Base-by-base conservation (phyloP, 805 yeast species). In the Diddensiella caesifluorescens region DNA sequence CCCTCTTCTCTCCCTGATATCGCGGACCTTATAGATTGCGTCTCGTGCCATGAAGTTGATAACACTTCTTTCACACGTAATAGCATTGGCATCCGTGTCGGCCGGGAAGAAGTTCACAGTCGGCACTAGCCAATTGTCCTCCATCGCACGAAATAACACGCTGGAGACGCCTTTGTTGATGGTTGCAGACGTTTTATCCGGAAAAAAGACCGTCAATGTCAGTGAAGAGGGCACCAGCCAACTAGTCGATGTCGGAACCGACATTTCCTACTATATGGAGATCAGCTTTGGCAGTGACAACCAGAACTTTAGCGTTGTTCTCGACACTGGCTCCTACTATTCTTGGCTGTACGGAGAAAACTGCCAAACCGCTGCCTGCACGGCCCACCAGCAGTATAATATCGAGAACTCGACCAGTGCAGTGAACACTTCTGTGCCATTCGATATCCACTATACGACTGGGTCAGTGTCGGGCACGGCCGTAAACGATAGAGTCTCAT, bases 311-410 rank as follows among this genome's bases (percentile, higher is more conserved):
- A 74, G 75, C 4, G 60, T 80, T 29, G 65, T 80, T 15, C 60
- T 80, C 13, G 86, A 80, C 57, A 80, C 86, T 0, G 85, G 83
- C 4, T 75, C 82, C 21, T 77, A 79, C 13, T 72, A 77, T 44
- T 55, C 77, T 2, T 80, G 86, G 86, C 67, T 80, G 3, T 78
- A 76, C 54, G 77, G 75, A 36, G 56, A 65, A 1, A 58, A 69
- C 28, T 79, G 85, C 61, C 56, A 61, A 1, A 67, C 67, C 38
- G 45, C 49, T 6, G 64, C 74, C 1, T 79, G 84, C 47, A 59
- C 71, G 20, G 35, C 51, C 16, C 61, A 50, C 35, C 43, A 15
- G 21, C 46, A 12, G 13, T 44, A 46, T 27, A 45, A 48, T 28
- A 31, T 30, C 9, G 40, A 44, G 12, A 42, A 45, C n/a, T 23